Conservation (phyloP, 345 rosid species). For the Acer saccharum region DNA sequence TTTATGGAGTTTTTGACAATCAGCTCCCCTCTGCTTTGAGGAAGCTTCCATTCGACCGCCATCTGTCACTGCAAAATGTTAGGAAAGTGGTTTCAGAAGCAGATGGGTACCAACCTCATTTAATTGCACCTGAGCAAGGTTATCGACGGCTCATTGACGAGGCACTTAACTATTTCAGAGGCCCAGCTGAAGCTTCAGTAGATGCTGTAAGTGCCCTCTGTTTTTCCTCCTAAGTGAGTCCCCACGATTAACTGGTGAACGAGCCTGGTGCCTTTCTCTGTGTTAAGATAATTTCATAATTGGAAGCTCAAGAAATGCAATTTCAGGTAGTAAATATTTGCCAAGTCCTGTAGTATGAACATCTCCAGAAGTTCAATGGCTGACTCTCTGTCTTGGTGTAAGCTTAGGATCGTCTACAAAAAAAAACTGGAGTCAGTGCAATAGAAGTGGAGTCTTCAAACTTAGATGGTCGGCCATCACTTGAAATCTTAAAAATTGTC, state of each 20-base stretch:
- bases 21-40: conserved; percentile 70
- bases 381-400: background rate
- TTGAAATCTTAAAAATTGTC: background rate
- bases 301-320: background rate
- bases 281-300: background rate
- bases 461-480: background rate
- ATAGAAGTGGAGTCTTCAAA: background rate
- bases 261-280: background rate
- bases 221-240: background rate
- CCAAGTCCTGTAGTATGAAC: background rate
- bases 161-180: conserved; percentile 59
- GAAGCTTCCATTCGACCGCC: conserved; percentile 67
- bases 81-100: conserved; percentile 67
- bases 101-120: conserved; percentile 78
- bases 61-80: conserved; percentile 63
- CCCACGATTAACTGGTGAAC: background rate
- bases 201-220: conserved; percentile 54
- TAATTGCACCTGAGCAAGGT: conserved; percentile 76
- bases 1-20: conserved; percentile 64
- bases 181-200: conserved; percentile 79
- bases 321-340: background rate
- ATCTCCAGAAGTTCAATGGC: background rate
- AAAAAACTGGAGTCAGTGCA: background rate
- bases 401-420: background rate
- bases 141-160: conserved; percentile 66